A percentile compares a stretch with the other conserved stretches of the same genome.
Evolutionary conservation across 768 basidiomycete species (phyloP).

Genomic region (Mycena latifolia): DNA sequence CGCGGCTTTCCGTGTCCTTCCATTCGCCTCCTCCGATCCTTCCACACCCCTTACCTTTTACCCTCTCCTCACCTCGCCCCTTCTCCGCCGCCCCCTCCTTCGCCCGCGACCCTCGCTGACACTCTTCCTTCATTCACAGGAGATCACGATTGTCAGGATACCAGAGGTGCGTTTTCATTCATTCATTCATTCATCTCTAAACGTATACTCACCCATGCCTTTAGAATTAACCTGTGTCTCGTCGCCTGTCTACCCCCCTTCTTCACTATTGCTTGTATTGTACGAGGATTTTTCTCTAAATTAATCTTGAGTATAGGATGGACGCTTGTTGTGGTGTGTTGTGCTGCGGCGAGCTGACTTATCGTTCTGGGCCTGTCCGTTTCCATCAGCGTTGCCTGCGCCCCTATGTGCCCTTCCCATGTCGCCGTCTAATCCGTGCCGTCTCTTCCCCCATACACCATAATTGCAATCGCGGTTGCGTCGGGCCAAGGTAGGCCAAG

Average conservation of each 20-base stretch:
- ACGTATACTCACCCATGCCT: background rate
- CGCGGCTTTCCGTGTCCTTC: conserved; percentile 31
- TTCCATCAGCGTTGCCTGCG: too few species aligned
- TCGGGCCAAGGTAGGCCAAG: too few species aligned
- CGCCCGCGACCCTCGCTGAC: background rate
- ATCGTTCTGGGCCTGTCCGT: too few species aligned
- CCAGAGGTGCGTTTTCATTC: conserved; percentile 78
- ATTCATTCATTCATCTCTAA: too few species aligned
- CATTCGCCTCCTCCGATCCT: background rate
- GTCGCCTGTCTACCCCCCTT: background rate
- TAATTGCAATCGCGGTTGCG: too few species aligned
- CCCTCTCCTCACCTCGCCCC: too few species aligned
- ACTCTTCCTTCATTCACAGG: conserved; percentile 50
- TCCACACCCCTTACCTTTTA: background rate
- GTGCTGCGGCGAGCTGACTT: background rate
- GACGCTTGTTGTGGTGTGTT: background rate
- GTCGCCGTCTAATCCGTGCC: too few species aligned
- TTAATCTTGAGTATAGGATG: conserved; percentile 1
- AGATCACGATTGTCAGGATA: conserved; percentile 93
- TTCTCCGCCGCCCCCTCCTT: background rate
- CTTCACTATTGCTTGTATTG: conserved; percentile 18
- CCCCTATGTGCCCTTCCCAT: too few species aligned
- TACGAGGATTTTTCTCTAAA: conserved; percentile 28
- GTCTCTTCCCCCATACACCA: too few species aligned
- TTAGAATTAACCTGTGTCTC: conserved; percentile 18